A percentile compares a stretch with the other conserved stretches of the same genome.
These are phyloP conservation scores for Myxozyma mucilagina DNA, from an alignment of 805 yeast species.

Conservation along the genomic window DNA sequence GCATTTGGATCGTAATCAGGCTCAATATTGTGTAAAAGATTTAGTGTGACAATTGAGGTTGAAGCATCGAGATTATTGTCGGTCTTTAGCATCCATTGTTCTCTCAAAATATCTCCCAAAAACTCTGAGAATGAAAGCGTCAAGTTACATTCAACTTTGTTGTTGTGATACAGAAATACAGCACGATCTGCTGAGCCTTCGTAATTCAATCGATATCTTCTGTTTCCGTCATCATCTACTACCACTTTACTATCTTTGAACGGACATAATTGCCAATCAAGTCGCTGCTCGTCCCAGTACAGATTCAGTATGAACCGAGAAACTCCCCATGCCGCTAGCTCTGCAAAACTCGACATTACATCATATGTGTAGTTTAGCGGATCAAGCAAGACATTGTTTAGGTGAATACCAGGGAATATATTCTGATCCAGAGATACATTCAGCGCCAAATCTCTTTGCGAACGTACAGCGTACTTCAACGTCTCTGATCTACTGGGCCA, in stretches of 20 bases:
- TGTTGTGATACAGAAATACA: not conserved
- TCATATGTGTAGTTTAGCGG: conserved; percentile 38
- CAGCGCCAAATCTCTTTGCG: conserved; percentile 42
- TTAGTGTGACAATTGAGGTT: conserved; percentile 18
- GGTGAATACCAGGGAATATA: conserved; percentile 41
- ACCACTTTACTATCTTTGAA: conserved; percentile 30
- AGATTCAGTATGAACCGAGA: conserved; percentile 46
- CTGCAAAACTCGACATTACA: conserved; percentile 32
- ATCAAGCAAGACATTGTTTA: conserved; percentile 38
- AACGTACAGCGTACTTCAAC: conserved; percentile 17
- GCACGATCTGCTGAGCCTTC: conserved; percentile 1
- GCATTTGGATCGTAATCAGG: conserved; percentile 6
- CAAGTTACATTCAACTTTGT: conserved; percentile 8
- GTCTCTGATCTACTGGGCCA: conserved; percentile 13
- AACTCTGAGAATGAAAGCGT: conserved; percentile 11
- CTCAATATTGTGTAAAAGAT: conserved; percentile 8
- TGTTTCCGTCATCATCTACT: not conserved
- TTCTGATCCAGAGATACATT: conserved; percentile 40
- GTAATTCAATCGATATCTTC: not conserved
- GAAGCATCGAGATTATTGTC: conserved; percentile 22
- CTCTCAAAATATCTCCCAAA: conserved; percentile 7
- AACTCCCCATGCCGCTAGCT: conserved; percentile 43
- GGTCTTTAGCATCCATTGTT: conserved; percentile 16
- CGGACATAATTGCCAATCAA: conserved; percentile 59
- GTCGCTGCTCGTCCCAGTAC: conserved; percentile 50